Conservation (phyloP, 305 asterid genomes). For the Fraxinus sp. region DNA sequence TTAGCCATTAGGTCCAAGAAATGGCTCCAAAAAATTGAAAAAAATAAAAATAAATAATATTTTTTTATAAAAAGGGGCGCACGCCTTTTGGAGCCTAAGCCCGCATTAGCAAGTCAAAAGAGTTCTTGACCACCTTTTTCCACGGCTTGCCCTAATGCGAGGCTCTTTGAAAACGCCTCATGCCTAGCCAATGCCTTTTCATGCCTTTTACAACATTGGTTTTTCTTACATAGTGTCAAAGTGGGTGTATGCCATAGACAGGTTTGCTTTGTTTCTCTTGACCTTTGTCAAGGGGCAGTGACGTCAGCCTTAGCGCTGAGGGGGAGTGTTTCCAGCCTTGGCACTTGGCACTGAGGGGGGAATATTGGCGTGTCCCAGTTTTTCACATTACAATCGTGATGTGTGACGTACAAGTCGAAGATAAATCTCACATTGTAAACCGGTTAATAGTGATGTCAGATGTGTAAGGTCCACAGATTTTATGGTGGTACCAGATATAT, state of each 20-base stretch:
- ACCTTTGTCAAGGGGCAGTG: neutral
- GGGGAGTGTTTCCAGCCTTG: neutral
- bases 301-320: too few species aligned
- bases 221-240: neutral
- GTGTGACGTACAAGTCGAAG: neutral
- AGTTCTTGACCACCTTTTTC: neutral
- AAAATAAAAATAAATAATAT: too few species aligned
- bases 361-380: neutral
- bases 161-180: neutral
- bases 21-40: neutral
- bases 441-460: neutral
- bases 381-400: neutral
- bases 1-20: neutral
- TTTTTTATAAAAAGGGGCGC: neutral
- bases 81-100: neutral
- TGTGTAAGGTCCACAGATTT: neutral
- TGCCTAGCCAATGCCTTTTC: neutral
- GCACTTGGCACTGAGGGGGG: neutral
- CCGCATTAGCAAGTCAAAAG: neutral
- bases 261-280: neutral
- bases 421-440: neutral
- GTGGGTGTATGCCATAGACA: neutral
- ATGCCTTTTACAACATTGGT: neutral
- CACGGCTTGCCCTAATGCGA: neutral
- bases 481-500: neutral